Conservation (phyloP, 176 grass and related monocot genomes). For the Microstegium vimineum region DNA sequence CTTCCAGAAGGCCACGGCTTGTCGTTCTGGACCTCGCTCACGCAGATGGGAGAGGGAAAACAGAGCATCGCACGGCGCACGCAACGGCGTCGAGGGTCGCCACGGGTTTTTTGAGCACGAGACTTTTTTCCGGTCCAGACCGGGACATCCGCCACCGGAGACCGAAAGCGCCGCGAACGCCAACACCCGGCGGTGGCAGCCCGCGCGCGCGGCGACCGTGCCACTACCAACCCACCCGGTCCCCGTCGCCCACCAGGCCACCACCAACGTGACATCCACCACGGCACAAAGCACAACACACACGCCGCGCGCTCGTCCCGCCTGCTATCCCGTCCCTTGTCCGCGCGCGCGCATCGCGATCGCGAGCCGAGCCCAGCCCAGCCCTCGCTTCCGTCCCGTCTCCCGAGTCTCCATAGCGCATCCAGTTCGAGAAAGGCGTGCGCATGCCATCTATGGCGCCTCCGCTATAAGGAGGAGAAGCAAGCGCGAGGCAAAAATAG, state of each 20-base stretch:
- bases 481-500: too few species aligned
- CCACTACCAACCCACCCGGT: background rate
- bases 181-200: too few species aligned
- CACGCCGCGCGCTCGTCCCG: background rate
- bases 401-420: too few species aligned
- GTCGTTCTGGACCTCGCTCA: background rate
- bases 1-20: background rate
- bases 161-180: background rate
- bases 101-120: background rate
- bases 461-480: constrained; percentile 8
- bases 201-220: background rate
- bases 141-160: background rate
- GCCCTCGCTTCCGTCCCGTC: background rate
- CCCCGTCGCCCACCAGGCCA: background rate
- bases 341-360: background rate
- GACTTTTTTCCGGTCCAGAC: background rate
- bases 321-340: background rate
- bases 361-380: background rate
- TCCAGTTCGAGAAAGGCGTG: background rate
- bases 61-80: too few species aligned
- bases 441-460: constrained; percentile 24
- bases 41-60: background rate
- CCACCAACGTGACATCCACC: constrained; percentile 37
- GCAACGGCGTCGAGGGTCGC: background rate
- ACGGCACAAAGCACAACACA: background rate